These are phyloP conservation scores for Flueggea neowawraea DNA, from an alignment of 441 rosid genomes.

Conservation along the genomic window DNA sequence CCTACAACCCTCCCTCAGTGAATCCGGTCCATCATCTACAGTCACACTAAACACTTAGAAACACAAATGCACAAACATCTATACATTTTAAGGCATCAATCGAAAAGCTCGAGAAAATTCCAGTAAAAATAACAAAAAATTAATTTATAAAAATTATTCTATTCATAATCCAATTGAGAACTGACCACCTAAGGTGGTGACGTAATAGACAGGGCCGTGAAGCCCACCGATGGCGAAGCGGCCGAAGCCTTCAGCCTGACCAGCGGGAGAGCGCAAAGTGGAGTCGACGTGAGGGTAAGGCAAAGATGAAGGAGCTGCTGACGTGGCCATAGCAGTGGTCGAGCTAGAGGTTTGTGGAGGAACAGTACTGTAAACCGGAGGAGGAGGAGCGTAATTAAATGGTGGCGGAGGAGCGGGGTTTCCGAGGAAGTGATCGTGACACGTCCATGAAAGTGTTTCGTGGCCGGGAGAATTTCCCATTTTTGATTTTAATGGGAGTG, in stretches of 20 bases:
- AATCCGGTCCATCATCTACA: slow-evolving; percentile 90
- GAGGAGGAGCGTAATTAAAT: slow-evolving; percentile 9
- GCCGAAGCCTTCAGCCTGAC: slow-evolving; percentile 87
- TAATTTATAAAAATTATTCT: neutral
- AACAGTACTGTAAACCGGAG: slow-evolving; percentile 2
- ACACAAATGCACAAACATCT: neutral
- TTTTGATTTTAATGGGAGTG: neutral
- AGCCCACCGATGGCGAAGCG: slow-evolving; percentile 80
- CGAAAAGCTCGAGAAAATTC: too few species aligned
- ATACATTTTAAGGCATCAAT: too few species aligned
- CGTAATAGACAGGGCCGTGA: slow-evolving; percentile 55
- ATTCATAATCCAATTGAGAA: neutral
- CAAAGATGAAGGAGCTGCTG: slow-evolving; percentile 21
- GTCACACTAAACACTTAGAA: neutral
- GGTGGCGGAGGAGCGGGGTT: slow-evolving; percentile 14
- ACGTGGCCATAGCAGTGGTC: slow-evolving; percentile 6
- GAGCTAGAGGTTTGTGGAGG: slow-evolving; percentile 10
- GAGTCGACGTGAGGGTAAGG: slow-evolving; percentile 71
- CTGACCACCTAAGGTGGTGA: slow-evolving; percentile 68
- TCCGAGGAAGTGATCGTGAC: slow-evolving; percentile 5
- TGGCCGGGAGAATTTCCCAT: slow-evolving; percentile 23
- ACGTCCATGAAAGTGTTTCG: slow-evolving; percentile 28
- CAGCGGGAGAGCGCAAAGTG: slow-evolving; percentile 66
- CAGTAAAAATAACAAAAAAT: neutral
- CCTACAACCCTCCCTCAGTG: slow-evolving; percentile 75